These are phyloP conservation scores for Solanum chacoense DNA, from an alignment of 305 asterid species.

Conservation along the genomic window DNA sequence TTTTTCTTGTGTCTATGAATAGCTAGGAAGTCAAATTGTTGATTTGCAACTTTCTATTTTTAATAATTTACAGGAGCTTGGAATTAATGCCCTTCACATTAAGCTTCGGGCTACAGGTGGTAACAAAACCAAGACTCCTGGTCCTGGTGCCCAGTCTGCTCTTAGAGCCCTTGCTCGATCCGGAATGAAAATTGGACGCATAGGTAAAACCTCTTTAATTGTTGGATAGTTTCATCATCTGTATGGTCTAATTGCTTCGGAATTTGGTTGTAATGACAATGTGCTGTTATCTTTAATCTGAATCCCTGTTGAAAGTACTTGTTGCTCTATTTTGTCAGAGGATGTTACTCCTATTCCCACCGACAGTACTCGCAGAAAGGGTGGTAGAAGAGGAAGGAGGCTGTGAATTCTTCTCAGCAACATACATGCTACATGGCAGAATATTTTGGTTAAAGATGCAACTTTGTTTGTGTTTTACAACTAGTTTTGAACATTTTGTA, in stretches of 20 bases:
- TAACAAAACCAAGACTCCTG: constrained; percentile 77
- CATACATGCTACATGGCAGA: background rate
- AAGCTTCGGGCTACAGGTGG: constrained; percentile 91
- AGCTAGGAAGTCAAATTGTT: background rate
- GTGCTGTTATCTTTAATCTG: background rate
- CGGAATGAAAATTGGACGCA: constrained; percentile 82
- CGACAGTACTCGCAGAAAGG: constrained; percentile 76
- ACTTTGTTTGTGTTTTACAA: background rate
- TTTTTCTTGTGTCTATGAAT: background rate
- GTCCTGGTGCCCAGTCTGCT: constrained; percentile 86
- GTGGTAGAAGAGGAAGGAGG: constrained; percentile 89
- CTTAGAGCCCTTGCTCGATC: constrained; percentile 86
- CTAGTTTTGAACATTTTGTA: constrained; percentile 1
- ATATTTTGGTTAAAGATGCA: background rate
- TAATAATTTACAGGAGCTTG: constrained; percentile 44
- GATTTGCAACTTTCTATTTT: background rate
- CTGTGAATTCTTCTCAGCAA: constrained; percentile 20
- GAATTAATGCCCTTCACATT: constrained; percentile 64
- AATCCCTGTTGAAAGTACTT: background rate
- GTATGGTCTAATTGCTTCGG: background rate
- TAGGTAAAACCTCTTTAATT: constrained; percentile 28
- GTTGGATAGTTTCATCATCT: background rate
- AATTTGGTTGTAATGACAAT: background rate
- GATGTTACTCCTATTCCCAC: constrained; percentile 88
- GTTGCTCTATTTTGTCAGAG: constrained; percentile 27